Conservation (phyloP, 2,329 filamentous ascomycete species). For the Cladophialophora carrionii region DNA sequence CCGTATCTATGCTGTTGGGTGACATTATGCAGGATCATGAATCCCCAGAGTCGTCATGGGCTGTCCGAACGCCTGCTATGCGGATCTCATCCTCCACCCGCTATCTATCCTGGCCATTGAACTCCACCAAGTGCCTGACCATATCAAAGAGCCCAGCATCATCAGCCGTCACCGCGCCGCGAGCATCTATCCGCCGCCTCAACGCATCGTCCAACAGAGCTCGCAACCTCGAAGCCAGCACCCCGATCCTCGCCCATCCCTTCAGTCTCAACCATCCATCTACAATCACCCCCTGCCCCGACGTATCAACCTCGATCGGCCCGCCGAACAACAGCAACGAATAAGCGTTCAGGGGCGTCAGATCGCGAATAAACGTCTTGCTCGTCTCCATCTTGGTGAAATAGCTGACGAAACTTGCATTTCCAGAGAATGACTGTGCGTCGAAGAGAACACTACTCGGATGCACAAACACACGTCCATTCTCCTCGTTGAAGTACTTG, state of each 20-base stretch:
- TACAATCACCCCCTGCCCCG: slow-evolving; percentile 82
- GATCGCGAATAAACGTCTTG: slow-evolving; percentile 87
- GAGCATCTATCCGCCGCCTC: slow-evolving; percentile 77
- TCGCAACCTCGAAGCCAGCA: slow-evolving; percentile 79
- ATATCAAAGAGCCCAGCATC: slow-evolving; percentile 68
- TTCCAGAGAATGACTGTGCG: slow-evolving; percentile 76
- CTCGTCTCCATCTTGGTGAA: slow-evolving; percentile 89
- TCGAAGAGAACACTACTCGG: slow-evolving; percentile 88
- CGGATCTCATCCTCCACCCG: not conserved
- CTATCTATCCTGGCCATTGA: slow-evolving; percentile 77
- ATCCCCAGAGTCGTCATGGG: not conserved
- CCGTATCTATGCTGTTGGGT: not conserved
- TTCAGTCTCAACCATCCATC: slow-evolving; percentile 86
- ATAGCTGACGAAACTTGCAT: slow-evolving; percentile 80
- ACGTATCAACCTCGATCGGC: slow-evolving; percentile 76
- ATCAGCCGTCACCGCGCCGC: slow-evolving; percentile 55
- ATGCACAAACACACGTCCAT: slow-evolving; percentile 88
- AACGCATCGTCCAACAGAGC: slow-evolving; percentile 86
- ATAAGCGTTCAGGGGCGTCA: slow-evolving; percentile 92
- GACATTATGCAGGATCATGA: not conserved
- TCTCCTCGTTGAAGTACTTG: slow-evolving; percentile 87
- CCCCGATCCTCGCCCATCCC: slow-evolving; percentile 93
- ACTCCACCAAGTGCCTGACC: slow-evolving; percentile 79
- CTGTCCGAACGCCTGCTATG: not conserved
- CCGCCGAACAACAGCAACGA: slow-evolving; percentile 87